A percentile compares a stretch with the other conserved stretches of the same genome.
Conservation (phyloP, 2,329 filamentous ascomycete genomes). For the Aspergillus jensenii region DNA sequence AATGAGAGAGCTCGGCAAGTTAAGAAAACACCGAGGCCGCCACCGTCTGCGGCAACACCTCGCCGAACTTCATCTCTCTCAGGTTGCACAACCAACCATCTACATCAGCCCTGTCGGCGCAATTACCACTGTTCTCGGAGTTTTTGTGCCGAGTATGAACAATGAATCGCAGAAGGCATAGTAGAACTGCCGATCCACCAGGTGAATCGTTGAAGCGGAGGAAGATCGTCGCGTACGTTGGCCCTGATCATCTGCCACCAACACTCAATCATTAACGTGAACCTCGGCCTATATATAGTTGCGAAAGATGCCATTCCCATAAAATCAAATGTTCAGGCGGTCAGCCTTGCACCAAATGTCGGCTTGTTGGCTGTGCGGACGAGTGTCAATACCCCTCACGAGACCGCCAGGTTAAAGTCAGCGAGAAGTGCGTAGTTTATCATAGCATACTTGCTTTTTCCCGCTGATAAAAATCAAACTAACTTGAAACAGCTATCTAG, state of each 20-base stretch:
- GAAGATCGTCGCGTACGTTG: conserved; percentile 34
- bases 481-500: conserved; percentile 27
- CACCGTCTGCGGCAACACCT: background rate
- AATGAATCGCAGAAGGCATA: conserved; percentile 18
- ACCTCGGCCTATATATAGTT: conserved; percentile 23
- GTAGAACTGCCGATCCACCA: conserved; percentile 11
- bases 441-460: background rate
- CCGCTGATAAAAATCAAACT: background rate
- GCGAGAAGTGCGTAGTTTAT: conserved; percentile 28
- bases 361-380: conserved; percentile 35
- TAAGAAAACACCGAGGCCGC: background rate
- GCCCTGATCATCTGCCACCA: background rate
- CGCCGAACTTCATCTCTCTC: background rate
- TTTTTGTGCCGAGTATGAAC: background rate
- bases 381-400: conserved; percentile 43
- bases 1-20: background rate
- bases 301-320: conserved; percentile 46
- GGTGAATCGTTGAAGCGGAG: conserved; percentile 20
- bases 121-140: background rate
- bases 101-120: background rate
- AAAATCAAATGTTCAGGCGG: conserved; percentile 51
- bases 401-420: conserved; percentile 45
- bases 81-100: background rate
- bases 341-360: conserved; percentile 44
- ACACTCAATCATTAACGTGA: background rate